phyloP scores from a whole-genome alignment of 768 basidiomycete genomes.

The Chalciporus piperatus region DNA sequence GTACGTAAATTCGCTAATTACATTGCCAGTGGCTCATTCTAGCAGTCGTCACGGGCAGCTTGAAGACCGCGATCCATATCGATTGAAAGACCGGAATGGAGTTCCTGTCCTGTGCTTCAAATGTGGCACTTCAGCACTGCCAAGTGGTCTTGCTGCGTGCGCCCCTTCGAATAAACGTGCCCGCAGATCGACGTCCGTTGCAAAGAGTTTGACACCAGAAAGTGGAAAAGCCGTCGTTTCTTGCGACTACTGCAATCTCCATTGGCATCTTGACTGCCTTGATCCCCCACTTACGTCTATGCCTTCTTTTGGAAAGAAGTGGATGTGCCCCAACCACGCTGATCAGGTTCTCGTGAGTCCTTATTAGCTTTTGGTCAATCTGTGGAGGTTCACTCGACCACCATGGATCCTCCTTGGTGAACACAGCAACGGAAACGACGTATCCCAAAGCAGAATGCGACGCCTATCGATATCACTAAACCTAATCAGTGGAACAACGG shows the following conservation, averaged over 20 bases:
- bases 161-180: slow-evolving; percentile 54
- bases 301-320: slow-evolving; percentile 87
- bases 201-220: slow-evolving; percentile 43
- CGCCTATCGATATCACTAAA: slow-evolving; percentile 73
- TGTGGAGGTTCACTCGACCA: not conserved
- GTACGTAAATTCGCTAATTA: slow-evolving; percentile 45
- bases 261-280: slow-evolving; percentile 97
- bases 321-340: slow-evolving; percentile 99
- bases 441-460: slow-evolving; percentile 65
- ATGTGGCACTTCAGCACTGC: slow-evolving; percentile 80
- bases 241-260: slow-evolving; percentile 91
- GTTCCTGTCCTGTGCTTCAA: slow-evolving; percentile 85
- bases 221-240: slow-evolving; percentile 78
- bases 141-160: slow-evolving; percentile 49
- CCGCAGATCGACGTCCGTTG: slow-evolving; percentile 43
- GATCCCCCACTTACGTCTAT: slow-evolving; percentile 85
- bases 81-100: slow-evolving; percentile 82
- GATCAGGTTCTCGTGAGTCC: slow-evolving; percentile 75
- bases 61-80: slow-evolving; percentile 88
- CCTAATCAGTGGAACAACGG: slow-evolving; percentile 83
- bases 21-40: slow-evolving; percentile 2
- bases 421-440: slow-evolving; percentile 75
- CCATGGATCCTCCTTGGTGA: slow-evolving; percentile 6
- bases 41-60: slow-evolving; percentile 79
- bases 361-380: not conserved